Percentiles rank a stretch among this genome's conserved stretches.
phyloP scores from a whole-genome alignment of 768 basidiomycete species.

The Suillus alpinus region DNA sequence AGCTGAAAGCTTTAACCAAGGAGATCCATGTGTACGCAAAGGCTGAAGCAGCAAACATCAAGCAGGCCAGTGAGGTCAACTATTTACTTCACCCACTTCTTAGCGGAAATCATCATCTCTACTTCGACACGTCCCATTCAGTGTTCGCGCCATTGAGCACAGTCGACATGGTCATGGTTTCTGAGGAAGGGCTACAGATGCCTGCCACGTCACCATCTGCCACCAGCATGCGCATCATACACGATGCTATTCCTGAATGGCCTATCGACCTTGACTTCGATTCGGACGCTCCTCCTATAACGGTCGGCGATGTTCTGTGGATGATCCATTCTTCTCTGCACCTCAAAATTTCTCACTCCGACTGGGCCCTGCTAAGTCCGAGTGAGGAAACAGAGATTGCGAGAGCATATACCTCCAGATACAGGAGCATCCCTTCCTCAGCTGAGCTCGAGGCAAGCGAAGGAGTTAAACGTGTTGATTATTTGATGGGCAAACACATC shows the following conservation, averaged over 20 bases:
- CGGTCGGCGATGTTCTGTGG: conserved; percentile 53
- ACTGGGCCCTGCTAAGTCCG: conserved; percentile 30
- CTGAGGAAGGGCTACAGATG: conserved; percentile 45
- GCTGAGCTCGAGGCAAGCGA: conserved; percentile 31
- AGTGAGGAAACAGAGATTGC: conserved; percentile 30
- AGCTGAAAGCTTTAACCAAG: no score
- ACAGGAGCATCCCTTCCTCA: conserved; percentile 25
- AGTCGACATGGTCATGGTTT: conserved; percentile 36
- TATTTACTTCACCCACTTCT: conserved; percentile 29
- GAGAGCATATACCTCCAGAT: conserved; percentile 35
- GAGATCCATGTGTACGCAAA: no score
- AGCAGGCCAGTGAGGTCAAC: no score
- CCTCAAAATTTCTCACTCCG: conserved; percentile 33
- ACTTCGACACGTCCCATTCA: conserved; percentile 54
- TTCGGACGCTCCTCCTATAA: conserved; percentile 39
- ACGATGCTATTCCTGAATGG: conserved; percentile 57
- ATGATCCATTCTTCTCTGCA: conserved; percentile 48
- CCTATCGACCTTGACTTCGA: conserved; percentile 50
- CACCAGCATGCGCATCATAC: conserved; percentile 51
- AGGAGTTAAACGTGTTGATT: conserved; percentile 41
- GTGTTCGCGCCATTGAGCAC: conserved; percentile 43
- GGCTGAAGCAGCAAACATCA: no score
- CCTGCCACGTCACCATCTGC: conserved; percentile 55
- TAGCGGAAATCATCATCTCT: conserved; percentile 49
- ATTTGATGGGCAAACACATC: conserved; percentile 29